phyloP scores from a whole-genome alignment of 2,329 filamentous ascomycete genomes.

The Stagonosporopsis chrysanthemi region DNA sequence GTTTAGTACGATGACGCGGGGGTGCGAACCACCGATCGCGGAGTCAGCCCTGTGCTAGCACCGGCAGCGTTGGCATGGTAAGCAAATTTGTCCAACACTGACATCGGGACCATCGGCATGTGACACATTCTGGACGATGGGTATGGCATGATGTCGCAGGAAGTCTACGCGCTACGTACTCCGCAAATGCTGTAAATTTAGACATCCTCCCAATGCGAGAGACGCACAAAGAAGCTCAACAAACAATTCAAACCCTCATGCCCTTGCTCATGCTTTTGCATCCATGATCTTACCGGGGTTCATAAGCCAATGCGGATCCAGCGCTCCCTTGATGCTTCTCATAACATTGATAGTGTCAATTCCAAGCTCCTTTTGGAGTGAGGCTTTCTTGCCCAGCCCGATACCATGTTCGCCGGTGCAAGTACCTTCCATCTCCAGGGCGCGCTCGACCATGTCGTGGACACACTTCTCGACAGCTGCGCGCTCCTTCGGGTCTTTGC shows the following conservation, averaged over 20 bases:
- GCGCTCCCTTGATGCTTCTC: slow-evolving; percentile 79
- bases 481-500: slow-evolving; percentile 70
- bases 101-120: not conserved
- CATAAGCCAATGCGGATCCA: slow-evolving; percentile 88
- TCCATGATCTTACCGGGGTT: slow-evolving; percentile 95
- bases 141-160: not conserved
- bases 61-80: not conserved
- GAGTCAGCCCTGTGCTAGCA: slow-evolving; percentile 16
- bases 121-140: not conserved
- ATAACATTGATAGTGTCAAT: slow-evolving; percentile 82
- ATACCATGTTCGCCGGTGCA: slow-evolving; percentile 90
- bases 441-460: slow-evolving; percentile 88
- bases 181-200: slow-evolving; percentile 24
- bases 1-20: slow-evolving; percentile 31
- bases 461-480: slow-evolving; percentile 82
- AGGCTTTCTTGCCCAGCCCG: slow-evolving; percentile 85
- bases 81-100: slow-evolving; percentile 16
- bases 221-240: not conserved
- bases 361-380: slow-evolving; percentile 79
- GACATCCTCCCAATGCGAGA: slow-evolving; percentile 33
- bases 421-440: slow-evolving; percentile 91
- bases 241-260: not conserved
- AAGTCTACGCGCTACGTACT: not conserved
- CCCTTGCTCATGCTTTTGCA: slow-evolving; percentile 29
- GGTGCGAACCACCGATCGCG: slow-evolving; percentile 32